Conservation (phyloP, 345 rosid genomes). For the Adansonia digitata region DNA sequence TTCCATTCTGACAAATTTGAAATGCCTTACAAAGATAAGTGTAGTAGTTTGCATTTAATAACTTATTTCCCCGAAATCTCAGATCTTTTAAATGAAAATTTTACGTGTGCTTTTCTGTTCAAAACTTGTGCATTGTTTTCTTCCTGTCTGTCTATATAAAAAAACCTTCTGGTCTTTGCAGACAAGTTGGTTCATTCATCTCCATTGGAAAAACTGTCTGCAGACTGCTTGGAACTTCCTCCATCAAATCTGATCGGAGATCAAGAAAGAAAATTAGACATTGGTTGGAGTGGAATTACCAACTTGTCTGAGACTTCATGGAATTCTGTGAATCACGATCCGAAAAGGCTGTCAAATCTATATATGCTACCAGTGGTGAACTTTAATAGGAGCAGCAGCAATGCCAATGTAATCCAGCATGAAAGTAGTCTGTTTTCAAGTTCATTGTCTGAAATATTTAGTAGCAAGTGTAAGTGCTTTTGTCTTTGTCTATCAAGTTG, state of each 20-base stretch:
- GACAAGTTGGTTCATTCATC: constrained; percentile 34
- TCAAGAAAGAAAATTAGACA: constrained; percentile 24
- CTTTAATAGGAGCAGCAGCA: constrained; percentile 30
- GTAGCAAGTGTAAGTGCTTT: constrained; percentile 54
- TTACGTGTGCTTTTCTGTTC: neutral
- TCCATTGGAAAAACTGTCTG: constrained; percentile 20
- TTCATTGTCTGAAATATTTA: constrained; percentile 78
- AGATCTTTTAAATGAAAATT: neutral
- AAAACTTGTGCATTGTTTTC: neutral
- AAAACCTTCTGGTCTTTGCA: neutral
- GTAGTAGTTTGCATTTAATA: neutral
- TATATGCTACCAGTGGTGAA: constrained; percentile 28
- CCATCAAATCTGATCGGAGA: constrained; percentile 22
- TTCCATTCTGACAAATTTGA: neutral
- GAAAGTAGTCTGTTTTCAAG: constrained; percentile 93
- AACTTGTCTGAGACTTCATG: constrained; percentile 37
- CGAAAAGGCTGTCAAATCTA: constrained; percentile 41
- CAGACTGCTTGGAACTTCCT: constrained; percentile 23
- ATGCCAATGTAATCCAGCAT: constrained; percentile 39
- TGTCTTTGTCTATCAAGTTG: constrained; percentile 1
- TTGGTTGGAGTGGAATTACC: constrained; percentile 32
- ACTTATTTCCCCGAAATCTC: neutral
- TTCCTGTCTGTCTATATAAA: neutral
- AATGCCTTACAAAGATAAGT: neutral
- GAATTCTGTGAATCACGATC: constrained; percentile 35